These are phyloP conservation scores for Ocimum tenuiflorum DNA, from an alignment of 257 asterid genomes.

Conservation along the genomic window DNA sequence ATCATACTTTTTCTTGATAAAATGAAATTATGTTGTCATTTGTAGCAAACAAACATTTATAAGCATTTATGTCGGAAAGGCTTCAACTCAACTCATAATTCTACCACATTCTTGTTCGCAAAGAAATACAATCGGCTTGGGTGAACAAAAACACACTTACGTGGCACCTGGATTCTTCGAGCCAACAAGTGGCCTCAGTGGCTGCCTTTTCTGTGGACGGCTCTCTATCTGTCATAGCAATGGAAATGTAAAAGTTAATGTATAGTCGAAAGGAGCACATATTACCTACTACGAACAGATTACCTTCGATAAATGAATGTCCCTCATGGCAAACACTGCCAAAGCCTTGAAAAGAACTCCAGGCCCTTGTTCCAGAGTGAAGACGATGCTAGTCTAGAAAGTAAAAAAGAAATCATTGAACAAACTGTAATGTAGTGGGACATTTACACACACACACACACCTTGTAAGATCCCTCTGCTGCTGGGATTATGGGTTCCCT, in stretches of 20 bases:
- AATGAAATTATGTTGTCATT: not conserved
- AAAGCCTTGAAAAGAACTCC: slow-evolving; percentile 94
- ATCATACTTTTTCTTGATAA: not conserved
- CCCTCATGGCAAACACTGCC: slow-evolving; percentile 81
- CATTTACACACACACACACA: not conserved
- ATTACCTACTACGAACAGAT: slow-evolving; percentile 6
- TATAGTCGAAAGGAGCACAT: not conserved
- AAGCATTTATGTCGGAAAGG: not conserved
- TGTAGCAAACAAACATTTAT: not conserved
- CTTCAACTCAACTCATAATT: not conserved
- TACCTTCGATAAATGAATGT: slow-evolving; percentile 79
- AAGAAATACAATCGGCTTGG: not conserved
- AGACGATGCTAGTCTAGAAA: slow-evolving; percentile 78
- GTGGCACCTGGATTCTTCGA: slow-evolving; percentile 63
- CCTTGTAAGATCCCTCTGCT: slow-evolving; percentile 34
- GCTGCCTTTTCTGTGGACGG: slow-evolving; percentile 78
- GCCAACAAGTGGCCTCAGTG: slow-evolving; percentile 83
- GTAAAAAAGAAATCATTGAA: not conserved
- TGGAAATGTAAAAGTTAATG: not conserved
- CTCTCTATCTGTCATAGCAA: slow-evolving; percentile 70
- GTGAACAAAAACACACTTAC: slow-evolving; percentile 39
- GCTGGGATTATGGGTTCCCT: slow-evolving; percentile 59
- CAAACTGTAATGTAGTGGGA: slow-evolving; percentile 15
- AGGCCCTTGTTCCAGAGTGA: slow-evolving; percentile 92
- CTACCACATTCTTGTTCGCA: not conserved